Evolutionary conservation across 2,329 filamentous ascomycete genomes (phyloP).

Genomic region (Aspergillus cejpii): DNA sequence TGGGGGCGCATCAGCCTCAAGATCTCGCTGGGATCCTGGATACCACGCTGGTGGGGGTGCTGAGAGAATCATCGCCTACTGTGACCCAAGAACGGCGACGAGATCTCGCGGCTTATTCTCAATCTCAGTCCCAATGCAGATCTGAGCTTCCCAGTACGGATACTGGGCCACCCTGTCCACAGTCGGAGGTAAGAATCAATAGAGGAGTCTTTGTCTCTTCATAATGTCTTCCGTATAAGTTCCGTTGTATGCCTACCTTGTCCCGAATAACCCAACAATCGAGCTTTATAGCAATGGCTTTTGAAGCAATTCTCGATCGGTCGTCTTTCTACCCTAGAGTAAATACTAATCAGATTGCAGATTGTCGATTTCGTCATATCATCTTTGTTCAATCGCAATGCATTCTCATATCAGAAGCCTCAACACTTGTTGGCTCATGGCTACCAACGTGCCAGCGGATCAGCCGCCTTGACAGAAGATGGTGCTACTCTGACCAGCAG

Average conservation of each 20-base stretch:
- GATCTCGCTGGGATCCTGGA: constrained; percentile 58
- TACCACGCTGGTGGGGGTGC: constrained; percentile 58
- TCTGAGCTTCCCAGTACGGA: constrained; percentile 32
- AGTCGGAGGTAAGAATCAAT: constrained; percentile 54
- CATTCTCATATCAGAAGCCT: constrained; percentile 47
- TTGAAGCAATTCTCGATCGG: not conserved
- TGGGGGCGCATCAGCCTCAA: constrained; percentile 1
- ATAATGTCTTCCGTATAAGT: too few species aligned
- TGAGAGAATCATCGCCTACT: constrained; percentile 28
- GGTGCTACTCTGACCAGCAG: constrained; percentile 33
- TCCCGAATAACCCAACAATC: too few species aligned
- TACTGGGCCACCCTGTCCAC: constrained; percentile 45
- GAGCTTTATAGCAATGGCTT: too few species aligned
- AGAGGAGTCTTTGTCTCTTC: not conserved
- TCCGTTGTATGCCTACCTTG: too few species aligned
- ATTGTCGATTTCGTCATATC: constrained; percentile 72
- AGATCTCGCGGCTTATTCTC: constrained; percentile 57
- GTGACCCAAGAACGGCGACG: constrained; percentile 42
- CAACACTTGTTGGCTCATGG: constrained; percentile 79
- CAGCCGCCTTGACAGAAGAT: constrained; percentile 24
- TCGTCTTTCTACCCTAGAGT: not conserved
- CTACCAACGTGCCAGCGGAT: constrained; percentile 50
- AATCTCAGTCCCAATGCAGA: constrained; percentile 50
- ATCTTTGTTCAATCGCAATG: constrained; percentile 61
- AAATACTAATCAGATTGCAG: constrained; percentile 37